Percentiles rank a stretch among this genome's conserved stretches.
Evolutionary conservation across 345 rosid genomes (phyloP).

Genomic region (Sonneratia caseolaris): DNA sequence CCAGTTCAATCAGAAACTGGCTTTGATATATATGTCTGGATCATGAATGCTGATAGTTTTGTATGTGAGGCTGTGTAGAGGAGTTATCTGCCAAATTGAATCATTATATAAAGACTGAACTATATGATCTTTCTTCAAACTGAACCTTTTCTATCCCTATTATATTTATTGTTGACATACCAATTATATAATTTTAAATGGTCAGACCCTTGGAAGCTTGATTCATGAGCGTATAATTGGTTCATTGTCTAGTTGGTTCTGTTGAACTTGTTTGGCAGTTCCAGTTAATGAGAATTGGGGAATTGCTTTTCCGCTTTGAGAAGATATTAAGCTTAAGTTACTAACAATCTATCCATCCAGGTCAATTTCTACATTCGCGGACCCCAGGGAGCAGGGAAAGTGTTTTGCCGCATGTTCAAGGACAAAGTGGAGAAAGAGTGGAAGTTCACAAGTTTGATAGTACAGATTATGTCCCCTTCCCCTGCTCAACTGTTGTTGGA

Average conservation of each 20-base stretch:
- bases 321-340: neutral
- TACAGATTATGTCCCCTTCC: slow-evolving; percentile 63
- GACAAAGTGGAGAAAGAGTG: slow-evolving; percentile 76
- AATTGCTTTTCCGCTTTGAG: neutral
- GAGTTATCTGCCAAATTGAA: neutral
- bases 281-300: neutral
- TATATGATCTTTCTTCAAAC: neutral
- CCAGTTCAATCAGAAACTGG: neutral
- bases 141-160: neutral
- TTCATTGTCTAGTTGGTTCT: neutral
- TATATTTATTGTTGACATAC: neutral
- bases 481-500: slow-evolving; percentile 65
- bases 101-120: neutral
- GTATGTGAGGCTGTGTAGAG: neutral
- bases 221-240: neutral
- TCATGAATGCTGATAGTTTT: neutral
- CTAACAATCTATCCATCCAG: slow-evolving; percentile 21
- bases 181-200: neutral
- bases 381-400: slow-evolving; percentile 94
- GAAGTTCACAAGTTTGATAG: slow-evolving; percentile 81
- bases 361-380: slow-evolving; percentile 78
- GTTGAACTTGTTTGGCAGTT: neutral
- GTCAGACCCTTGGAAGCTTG: neutral
- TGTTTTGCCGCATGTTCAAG: slow-evolving; percentile 77
- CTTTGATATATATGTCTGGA: too few relatives aligned